A percentile compares a stretch with the other conserved stretches of the same genome.
Evolutionary conservation across 345 rosid genomes (phyloP).

Genomic region (Lepidium sativum): DNA sequence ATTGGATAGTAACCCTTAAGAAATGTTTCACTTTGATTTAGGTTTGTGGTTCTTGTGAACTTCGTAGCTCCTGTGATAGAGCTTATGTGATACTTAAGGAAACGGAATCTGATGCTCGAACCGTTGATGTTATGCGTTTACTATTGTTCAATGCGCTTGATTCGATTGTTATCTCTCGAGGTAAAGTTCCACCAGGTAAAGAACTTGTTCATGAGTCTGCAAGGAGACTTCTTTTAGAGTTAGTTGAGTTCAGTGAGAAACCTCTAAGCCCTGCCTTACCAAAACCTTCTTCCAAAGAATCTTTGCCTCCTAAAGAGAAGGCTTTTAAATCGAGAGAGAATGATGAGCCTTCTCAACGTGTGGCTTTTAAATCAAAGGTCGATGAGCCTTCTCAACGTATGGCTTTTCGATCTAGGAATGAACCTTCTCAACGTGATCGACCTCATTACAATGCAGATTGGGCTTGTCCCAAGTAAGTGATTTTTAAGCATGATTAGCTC

Average conservation of each 20-base stretch:
- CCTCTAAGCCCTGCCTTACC: constrained; percentile 44
- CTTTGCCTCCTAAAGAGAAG: constrained; percentile 22
- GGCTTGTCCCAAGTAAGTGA: constrained; percentile 79
- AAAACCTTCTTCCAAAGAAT: constrained; percentile 33
- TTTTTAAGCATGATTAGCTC: not conserved
- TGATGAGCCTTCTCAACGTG: not conserved
- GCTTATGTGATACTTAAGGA: constrained; percentile 70
- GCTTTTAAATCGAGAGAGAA: not conserved
- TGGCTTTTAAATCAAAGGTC: not conserved
- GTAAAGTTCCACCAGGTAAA: constrained; percentile 41
- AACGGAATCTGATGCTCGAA: constrained; percentile 63
- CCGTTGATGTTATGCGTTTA: constrained; percentile 75
- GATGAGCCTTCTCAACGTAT: not conserved
- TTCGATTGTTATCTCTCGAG: constrained; percentile 50
- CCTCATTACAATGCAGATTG: constrained; percentile 43
- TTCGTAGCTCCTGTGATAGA: constrained; percentile 81
- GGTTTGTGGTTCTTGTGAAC: constrained; percentile 81
- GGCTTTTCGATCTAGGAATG: not conserved
- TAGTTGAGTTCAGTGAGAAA: constrained; percentile 63
- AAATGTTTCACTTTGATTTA: constrained; percentile 19
- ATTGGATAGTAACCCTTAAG: not conserved
- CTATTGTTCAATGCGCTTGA: constrained; percentile 64
- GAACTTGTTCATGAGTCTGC: constrained; percentile 46
- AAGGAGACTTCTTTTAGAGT: constrained; percentile 63
- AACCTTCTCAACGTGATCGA: constrained; percentile 23